phyloP scores from a whole-genome alignment of 2,329 filamentous ascomycete species.

The Didymella glomerata region DNA sequence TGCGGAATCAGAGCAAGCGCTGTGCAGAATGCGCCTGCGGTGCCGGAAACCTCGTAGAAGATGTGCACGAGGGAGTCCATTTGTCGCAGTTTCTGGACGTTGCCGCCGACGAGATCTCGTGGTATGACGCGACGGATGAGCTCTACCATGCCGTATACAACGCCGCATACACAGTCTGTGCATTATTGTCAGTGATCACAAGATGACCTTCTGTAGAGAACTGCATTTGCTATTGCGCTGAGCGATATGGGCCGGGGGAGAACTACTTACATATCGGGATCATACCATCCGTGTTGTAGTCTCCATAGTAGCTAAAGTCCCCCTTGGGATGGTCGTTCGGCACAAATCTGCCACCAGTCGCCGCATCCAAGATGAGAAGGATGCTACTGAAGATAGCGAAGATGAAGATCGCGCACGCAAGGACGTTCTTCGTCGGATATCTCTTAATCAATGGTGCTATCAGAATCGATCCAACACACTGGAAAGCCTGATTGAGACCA shows the following conservation, averaged over 20 bases:
- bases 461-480: conserved; percentile 61
- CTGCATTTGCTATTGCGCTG: not conserved
- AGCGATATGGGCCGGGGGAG: not conserved
- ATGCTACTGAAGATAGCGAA: conserved; percentile 60
- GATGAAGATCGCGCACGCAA: conserved; percentile 55
- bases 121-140: conserved; percentile 62
- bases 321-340: conserved; percentile 47
- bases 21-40: conserved; percentile 58
- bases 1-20: conserved; percentile 60
- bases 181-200: conserved; percentile 17
- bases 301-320: conserved; percentile 58
- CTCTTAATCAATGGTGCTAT: conserved; percentile 61
- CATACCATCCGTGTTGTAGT: conserved; percentile 60
- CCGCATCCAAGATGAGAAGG: conserved; percentile 59
- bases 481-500: conserved; percentile 61
- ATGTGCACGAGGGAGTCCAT: conserved; percentile 59
- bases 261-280: conserved; percentile 56
- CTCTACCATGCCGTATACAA: conserved; percentile 59
- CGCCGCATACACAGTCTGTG: conserved; percentile 37
- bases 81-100: conserved; percentile 59
- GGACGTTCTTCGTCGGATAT: conserved; percentile 58
- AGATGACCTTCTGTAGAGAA: not conserved
- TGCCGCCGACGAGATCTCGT: conserved; percentile 61
- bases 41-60: conserved; percentile 61
- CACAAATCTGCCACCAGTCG: conserved; percentile 57